Evolutionary conservation across 192 early-diverging fungal species (phyloP).

Genomic region (Coemansia sp.): DNA sequence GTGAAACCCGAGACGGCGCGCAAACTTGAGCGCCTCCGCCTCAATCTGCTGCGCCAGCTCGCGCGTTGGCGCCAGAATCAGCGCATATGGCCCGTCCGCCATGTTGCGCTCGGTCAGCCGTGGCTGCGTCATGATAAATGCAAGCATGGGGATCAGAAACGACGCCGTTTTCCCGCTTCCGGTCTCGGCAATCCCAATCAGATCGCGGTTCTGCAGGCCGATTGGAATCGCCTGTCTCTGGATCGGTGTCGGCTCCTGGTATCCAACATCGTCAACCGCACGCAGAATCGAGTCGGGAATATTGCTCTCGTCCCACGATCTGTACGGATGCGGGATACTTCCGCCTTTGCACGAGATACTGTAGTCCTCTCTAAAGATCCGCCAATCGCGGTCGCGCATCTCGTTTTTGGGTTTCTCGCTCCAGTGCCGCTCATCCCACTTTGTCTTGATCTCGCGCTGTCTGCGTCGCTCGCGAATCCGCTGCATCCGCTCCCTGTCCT

Average conservation of each 20-base stretch:
- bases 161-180: constrained; percentile 96
- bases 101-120: constrained; percentile 75
- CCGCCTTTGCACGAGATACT: constrained; percentile 94
- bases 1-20: constrained; percentile 78
- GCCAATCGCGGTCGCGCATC: constrained; percentile 98
- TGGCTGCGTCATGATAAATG: constrained; percentile 82
- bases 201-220: constrained; percentile 85
- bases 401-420: constrained; percentile 82
- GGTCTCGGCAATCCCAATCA: constrained; percentile 88
- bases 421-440: constrained; percentile 95
- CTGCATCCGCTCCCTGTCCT: not conserved
- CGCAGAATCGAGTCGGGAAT: constrained; percentile 70
- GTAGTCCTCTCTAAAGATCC: constrained; percentile 99
- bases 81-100: constrained; percentile 86
- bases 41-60: constrained; percentile 98
- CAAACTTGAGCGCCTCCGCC: constrained; percentile 89
- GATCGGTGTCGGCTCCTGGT: constrained; percentile 94
- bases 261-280: constrained; percentile 83
- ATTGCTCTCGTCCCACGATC: constrained; percentile 84
- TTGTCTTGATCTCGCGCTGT: constrained; percentile 9
- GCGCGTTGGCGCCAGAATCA: constrained; percentile 95
- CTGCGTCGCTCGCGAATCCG: constrained; percentile 1
- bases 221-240: constrained; percentile 98
- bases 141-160: constrained; percentile 95
- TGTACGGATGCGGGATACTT: constrained; percentile 84